Evolutionary conservation across 148 eudicot species (phyloP), one percentile per base, ranked within the genome.

Genomic region (Rhododendron kiyosumense): DNA sequence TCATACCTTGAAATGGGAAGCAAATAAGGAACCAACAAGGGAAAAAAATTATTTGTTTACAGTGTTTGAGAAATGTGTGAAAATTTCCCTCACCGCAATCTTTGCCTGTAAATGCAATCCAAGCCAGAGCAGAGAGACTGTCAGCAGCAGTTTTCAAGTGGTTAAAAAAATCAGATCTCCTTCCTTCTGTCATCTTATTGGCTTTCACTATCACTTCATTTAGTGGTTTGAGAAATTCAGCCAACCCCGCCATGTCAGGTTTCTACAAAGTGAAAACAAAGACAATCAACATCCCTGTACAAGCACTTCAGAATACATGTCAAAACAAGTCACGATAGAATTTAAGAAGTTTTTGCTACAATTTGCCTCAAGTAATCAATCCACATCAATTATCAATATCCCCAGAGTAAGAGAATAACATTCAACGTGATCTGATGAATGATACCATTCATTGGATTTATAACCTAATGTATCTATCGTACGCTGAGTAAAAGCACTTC

Each of bases 81-180:
- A 78, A 38, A 36, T 71, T 84, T 87, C 48, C 80, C 97, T 83
- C 76, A 96, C 99, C 99, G 77, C 99, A 96, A 84, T 93, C 98
- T 91, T 96, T 96, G 48, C 99, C 99, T 45, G 98, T 93, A 86
- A 91, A 96, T 24, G 97, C 98, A 89, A 96, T 94, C 99, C 99
- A 96, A 86, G 95, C 98, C 84, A 96, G 90, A 88, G 98, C 99
- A 81, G 94, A 83, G 86, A 96, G 94, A 89, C 99, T 96, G 88
- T 95, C 99, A 43, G 93, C 93, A 87, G 90, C 86, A 87, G 94
- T 63, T 90, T 95, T 96, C 85, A 92, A 90, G 92, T 95, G 99
- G 88, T 94, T 94, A 86, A 91, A 94, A 88, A 87, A 94, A 84
- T 96, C 94, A 86, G 96, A 89, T 85, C 94, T 92, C 85, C 90